A percentile compares a stretch with the other conserved stretches of the same genome.
phyloP scores from a whole-genome alignment of 2,329 filamentous ascomycete genomes.

The Acrocalymma vagum region DNA sequence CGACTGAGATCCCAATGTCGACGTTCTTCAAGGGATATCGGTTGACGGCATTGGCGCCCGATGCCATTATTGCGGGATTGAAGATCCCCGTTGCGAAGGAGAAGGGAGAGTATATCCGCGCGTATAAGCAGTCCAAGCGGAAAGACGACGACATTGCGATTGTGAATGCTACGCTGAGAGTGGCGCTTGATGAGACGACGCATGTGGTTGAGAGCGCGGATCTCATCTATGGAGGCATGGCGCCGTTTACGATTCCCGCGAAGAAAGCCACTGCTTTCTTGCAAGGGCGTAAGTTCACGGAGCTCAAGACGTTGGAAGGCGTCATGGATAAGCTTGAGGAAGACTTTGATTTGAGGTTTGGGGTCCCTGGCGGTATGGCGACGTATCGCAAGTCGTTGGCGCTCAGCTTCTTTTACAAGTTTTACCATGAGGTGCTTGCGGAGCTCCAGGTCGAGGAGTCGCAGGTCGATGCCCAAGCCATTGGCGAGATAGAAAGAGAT shows the following conservation, averaged over 20 bases:
- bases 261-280: constrained; percentile 79
- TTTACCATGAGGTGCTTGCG: constrained; percentile 87
- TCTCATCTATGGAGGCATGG: constrained; percentile 95
- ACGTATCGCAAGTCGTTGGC: constrained; percentile 92
- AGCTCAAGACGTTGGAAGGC: constrained; percentile 85
- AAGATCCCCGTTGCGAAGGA: constrained; percentile 80
- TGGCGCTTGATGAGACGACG: constrained; percentile 72
- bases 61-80: constrained; percentile 86
- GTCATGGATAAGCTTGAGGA: constrained; percentile 87
- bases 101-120: constrained; percentile 83
- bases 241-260: constrained; percentile 86
- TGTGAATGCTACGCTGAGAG: constrained; percentile 84
- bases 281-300: constrained; percentile 78
- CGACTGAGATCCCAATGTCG: constrained; percentile 88
- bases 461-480: constrained; percentile 74
- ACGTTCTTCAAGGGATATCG: constrained; percentile 94
- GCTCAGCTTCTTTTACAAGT: constrained; percentile 94
- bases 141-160: constrained; percentile 99
- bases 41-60: constrained; percentile 78
- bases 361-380: constrained; percentile 96
- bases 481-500: constrained; percentile 84
- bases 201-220: constrained; percentile 77
- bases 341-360: constrained; percentile 88
- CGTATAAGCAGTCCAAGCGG: constrained; percentile 96
- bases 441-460: constrained; percentile 62